phyloP scores from a whole-genome alignment of 176 grass and related monocot species.

The Musa troglodytarum region DNA sequence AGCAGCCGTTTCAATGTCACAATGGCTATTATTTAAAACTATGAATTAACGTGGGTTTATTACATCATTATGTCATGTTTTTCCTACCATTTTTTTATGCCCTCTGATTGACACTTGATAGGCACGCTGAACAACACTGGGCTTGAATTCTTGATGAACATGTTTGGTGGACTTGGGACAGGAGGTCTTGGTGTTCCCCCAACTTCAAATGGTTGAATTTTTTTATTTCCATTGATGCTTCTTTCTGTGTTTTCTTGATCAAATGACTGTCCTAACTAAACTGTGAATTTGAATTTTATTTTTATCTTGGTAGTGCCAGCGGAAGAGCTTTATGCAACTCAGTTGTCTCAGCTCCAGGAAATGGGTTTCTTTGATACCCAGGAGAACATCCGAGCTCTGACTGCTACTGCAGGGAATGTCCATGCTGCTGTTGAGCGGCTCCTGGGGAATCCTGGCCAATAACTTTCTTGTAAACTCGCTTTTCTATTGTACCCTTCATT shows the following conservation, averaged over 20 bases:
- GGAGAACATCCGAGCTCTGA: constrained; percentile 76
- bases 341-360: constrained; percentile 85
- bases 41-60: background rate
- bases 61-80: background rate
- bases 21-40: background rate
- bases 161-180: constrained; percentile 85
- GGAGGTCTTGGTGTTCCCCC: constrained; percentile 56
- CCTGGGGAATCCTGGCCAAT: constrained; percentile 70
- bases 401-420: constrained; percentile 81
- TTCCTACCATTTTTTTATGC: background rate
- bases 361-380: constrained; percentile 89
- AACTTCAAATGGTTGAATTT: constrained; percentile 60
- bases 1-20: background rate
- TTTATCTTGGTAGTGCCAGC: constrained; percentile 48
- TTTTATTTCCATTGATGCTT: constrained; percentile 8
- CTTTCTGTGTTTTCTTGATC: background rate
- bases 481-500: background rate
- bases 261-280: background rate
- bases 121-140: constrained; percentile 37
- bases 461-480: constrained; percentile 9
- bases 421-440: constrained; percentile 90
- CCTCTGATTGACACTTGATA: constrained; percentile 22
- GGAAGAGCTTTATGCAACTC: constrained; percentile 80
- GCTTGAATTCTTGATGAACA: constrained; percentile 77
- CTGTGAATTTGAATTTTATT: background rate